Evolutionary conservation across 2,329 filamentous ascomycete genomes (phyloP), one percentile per base, ranked within the genome.

Genomic region (Geosmithia flava): DNA sequence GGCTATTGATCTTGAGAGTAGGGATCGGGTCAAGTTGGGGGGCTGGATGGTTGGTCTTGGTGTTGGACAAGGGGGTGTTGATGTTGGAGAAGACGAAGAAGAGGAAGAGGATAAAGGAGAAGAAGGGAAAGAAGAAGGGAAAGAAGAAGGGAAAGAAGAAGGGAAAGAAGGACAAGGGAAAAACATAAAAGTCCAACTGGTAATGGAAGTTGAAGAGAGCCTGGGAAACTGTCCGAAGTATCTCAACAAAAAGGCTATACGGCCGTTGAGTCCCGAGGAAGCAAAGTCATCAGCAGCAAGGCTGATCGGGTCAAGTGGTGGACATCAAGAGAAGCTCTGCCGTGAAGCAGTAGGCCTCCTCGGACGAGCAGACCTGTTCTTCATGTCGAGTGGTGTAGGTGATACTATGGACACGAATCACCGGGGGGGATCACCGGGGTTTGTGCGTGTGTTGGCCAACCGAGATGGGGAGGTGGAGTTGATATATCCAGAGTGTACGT

Each of bases 141-240:
- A 11, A 30, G 29, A 30, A 6, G 7, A 6, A 6, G 72, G 76
- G 2, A 60, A 83, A 3, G 64, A 67, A n/a, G 2, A 40, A 27
- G 63, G 71, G 53, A 45, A 45, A 48, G 3, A 54, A 52, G 13
- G 15, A 7, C 39, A 41, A 20, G n/a, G 59, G 57, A 3, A 58
- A 6, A 30, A 30, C 7, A 6, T 58, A 5, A 60, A 54, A 7
- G 61, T 66, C 5, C 71, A 76, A 61, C 65, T 91, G 37, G 80
- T 83, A 15, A 69, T 88, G 43, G 74, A 75, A 41, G 79, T 94
- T 49, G 75, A 83, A 30, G 82, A 86, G 62, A 85, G 80, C 53
- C 58, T 94, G 67, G 82, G 86, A 0, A 94, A 93, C 56, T 94
- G 87, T 56, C 87, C 88, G 2, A 95, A 95, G 63, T 95, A 95